Evolutionary conservation across 2,329 filamentous ascomycete species (phyloP), one percentile per base, ranked within the genome.

Genomic region (Pseudocercospora pini-densiflorae): DNA sequence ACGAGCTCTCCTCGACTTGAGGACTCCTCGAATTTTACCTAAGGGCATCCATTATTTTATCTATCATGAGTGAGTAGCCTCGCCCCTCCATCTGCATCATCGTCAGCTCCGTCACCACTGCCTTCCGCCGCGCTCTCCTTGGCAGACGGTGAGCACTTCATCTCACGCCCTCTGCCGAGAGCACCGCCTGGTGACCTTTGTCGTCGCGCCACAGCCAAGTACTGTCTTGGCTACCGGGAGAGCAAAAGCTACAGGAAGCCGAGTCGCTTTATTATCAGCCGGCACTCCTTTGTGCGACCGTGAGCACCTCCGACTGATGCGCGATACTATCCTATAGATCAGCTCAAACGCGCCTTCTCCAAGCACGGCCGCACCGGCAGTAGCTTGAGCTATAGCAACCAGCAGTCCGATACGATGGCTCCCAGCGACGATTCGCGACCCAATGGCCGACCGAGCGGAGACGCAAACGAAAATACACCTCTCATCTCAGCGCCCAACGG

Each of bases 391-490:
- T 64, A 47, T 58, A 59, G 61, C 61, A 63, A 43, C 62, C 55
- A 51, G 23, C 47, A 58, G n/a, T 58, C 59, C 61, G 53, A 57
- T 40, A 70, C 57, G 21, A 70, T 70, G 68, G 24, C 66, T 9
- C 51, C 68, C 43, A 53, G 51, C 55, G 66, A 68, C 51, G 36
- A 63, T 16, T 49, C 29, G 23, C 54, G 67, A 55, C 59, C 64
- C 60, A 71, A 71, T 69, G 70, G 70, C 64, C 61, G 64, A 31
- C 60, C 63, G 16, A 60, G 33, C 58, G 63, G 64, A 29, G 63
- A 66, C 21, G 58, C 70, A 53, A 65, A 72, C 61, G 75, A 77
- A 69, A 70, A 65, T 63, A 75, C 75, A 9, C 73, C 75, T 23
- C 73, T 76, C 58, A 67, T 75, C 60, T 64, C 65, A 43, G 68